These are phyloP conservation scores for Fusarium brevicatenulatum DNA, from an alignment of 2,329 filamentous ascomycete genomes.

Conservation along the genomic window DNA sequence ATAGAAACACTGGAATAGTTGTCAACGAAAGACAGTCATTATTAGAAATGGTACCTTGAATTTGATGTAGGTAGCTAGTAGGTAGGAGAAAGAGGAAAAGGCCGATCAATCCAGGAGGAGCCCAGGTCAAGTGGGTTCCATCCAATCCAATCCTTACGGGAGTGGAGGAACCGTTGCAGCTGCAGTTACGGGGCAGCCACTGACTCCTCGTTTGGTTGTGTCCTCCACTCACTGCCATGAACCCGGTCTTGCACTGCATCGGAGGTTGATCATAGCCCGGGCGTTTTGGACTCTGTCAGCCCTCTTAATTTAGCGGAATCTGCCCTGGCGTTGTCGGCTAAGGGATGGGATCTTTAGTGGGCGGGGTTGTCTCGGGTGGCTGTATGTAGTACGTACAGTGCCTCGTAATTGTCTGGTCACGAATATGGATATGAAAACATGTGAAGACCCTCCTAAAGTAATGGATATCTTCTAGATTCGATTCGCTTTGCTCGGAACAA, in stretches of 20 bases:
- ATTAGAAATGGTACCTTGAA: conserved; percentile 11
- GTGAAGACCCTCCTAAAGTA: not conserved
- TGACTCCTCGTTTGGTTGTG: not conserved
- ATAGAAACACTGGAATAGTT: not conserved
- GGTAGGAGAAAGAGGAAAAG: conserved; percentile 20
- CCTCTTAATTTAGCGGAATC: conserved; percentile 6
- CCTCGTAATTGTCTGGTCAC: not conserved
- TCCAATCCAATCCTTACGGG: not conserved
- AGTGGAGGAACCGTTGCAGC: conserved; percentile 18
- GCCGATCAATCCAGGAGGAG: not conserved
- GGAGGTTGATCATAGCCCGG: conserved; percentile 1
- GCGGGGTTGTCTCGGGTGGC: not conserved
- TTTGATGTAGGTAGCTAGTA: conserved; percentile 2
- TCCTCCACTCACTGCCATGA: not conserved
- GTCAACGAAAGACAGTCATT: conserved; percentile 27
- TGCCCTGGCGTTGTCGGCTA: not conserved
- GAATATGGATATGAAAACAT: not conserved
- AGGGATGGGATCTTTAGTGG: not conserved
- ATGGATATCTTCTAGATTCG: not conserved
- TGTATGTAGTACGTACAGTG: not conserved
- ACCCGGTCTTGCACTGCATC: not conserved
- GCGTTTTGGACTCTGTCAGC: conserved; percentile 12
- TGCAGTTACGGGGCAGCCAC: conserved; percentile 1
- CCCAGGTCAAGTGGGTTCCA: not conserved
- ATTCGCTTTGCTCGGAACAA: not conserved